Evolutionary conservation across 169 alveolate genomes (phyloP), one percentile per base, ranked within the genome.

Genomic region (Perkinsus marinus): DNA sequence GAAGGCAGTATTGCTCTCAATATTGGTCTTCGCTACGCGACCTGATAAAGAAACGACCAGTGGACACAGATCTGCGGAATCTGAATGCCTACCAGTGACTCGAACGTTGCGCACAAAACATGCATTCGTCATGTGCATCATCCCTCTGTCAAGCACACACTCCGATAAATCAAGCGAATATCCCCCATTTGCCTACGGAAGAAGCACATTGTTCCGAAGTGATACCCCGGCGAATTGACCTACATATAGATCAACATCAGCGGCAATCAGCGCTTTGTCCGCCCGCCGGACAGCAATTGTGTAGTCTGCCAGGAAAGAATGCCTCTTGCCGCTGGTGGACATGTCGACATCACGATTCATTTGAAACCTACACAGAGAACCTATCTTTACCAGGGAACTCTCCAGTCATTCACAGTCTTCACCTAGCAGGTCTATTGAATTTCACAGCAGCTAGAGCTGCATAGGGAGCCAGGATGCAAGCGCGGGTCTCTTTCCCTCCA

Each of bases 1-100:
- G 90, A 90, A 90, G 16, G 92, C 92, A 5, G 92, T 90, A 26
- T 90, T 90, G 39, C 90, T 36, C 39, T 69, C 47, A 0, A 39
- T 90, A 43, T 90, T 90, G 68, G 92, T 90, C 39, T 47, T 57
- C 47, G 90, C 68, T 39, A 47, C 5, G 68, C 39, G 43, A 10
- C 92, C 92, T 17, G 19, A n/a, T 6, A 43, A 10, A 30, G 68
- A 22, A 0, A 30, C 30, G 0, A 19, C 41, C 37, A 30, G 30
- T n/a, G 89, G 0, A 37, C 36, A 0, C 36, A 36, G 39, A 26
- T 19, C 89, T 3, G 16, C 34, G 22, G 43, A 5, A 16, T 9
- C 90, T 10, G 22, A 5, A 36, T 26, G 47, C 79, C 22, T 7
- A 57, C 79, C 79, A 16, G 79, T 57, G 79, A 57, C 79, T 57